Evolutionary conservation across 129 eudicot species (phyloP).

Genomic region (Lonicera japonica): DNA sequence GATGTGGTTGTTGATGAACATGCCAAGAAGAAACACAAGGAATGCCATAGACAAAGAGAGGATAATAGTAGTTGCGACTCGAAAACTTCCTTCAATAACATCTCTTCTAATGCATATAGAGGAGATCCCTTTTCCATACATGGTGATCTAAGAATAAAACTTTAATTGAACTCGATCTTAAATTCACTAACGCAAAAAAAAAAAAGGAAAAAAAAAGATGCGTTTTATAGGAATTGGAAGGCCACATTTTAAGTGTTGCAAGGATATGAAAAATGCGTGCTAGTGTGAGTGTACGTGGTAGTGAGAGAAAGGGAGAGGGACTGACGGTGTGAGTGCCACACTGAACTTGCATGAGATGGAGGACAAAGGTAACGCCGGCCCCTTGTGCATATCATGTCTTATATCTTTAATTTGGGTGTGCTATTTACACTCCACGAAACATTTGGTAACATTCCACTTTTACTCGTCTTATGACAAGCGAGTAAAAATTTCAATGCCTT

Average conservation of each 20-base stretch:
- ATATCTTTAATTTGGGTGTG: too few relatives aligned
- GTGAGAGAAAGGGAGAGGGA: not conserved
- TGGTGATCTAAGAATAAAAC: not conserved
- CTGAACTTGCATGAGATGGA: not conserved
- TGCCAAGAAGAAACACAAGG: slow-evolving; percentile 46
- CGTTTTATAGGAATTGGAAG: not conserved
- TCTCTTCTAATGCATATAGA: slow-evolving; percentile 23
- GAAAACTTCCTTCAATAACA: slow-evolving; percentile 28
- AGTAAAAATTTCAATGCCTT: too few relatives aligned
- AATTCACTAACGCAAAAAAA: not conserved
- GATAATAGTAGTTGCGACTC: slow-evolving; percentile 49
- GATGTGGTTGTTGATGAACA: slow-evolving; percentile 38
- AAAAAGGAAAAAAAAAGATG: not conserved
- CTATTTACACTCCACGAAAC: too few relatives aligned
- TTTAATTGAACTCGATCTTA: not conserved
- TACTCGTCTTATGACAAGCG: too few relatives aligned
- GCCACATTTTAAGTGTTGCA: slow-evolving; percentile 18
- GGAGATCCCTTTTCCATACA: slow-evolving; percentile 19
- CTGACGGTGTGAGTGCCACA: slow-evolving; percentile 5
- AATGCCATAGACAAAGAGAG: slow-evolving; percentile 40
- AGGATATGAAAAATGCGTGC: not conserved
- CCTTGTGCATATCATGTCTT: too few relatives aligned
- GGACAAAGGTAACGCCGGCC: not conserved
- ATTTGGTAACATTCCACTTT: too few relatives aligned
- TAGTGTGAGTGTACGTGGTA: too few relatives aligned